Evolutionary conservation across 208 protist genomes (phyloP).

Genomic region (Sergeia podlipaevii): DNA sequence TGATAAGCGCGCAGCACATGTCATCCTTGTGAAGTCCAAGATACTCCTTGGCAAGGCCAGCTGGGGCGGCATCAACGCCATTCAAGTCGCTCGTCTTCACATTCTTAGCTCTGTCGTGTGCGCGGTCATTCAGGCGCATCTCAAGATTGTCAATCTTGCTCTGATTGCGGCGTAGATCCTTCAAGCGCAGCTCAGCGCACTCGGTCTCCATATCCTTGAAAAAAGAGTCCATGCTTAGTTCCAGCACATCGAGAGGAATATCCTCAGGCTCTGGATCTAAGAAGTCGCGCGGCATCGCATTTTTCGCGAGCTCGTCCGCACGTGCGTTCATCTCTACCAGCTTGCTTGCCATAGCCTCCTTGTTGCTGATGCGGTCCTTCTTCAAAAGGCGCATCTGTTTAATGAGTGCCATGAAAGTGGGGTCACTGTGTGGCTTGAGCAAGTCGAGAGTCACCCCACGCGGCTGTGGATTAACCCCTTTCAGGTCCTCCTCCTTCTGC

Average conservation of each 20-base stretch:
- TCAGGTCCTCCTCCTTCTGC: constrained; percentile 34
- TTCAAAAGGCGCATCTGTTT: constrained; percentile 48
- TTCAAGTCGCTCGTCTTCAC: constrained; percentile 15
- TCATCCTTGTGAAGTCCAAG: constrained; percentile 17
- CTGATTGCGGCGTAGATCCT: constrained; percentile 10
- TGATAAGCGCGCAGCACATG: constrained; percentile 11
- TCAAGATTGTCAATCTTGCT: constrained; percentile 8
- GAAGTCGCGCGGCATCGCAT: constrained; percentile 58
- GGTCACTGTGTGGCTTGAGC: constrained; percentile 58
- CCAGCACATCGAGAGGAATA: constrained; percentile 61
- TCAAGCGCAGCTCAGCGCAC: constrained; percentile 21
- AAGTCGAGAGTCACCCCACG: constrained; percentile 44
- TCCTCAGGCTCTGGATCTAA: constrained; percentile 72
- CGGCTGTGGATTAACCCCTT: constrained; percentile 34
- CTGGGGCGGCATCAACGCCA: constrained; percentile 4
- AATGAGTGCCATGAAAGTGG: constrained; percentile 31
- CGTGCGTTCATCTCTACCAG: constrained; percentile 41
- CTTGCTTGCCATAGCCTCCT: constrained; percentile 32
- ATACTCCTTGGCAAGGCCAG: constrained; percentile 13
- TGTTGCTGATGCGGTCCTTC: constrained; percentile 25
- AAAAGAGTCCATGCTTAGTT: constrained; percentile 54
- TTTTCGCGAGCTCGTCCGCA: constrained; percentile 59
- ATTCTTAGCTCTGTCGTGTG: constrained; percentile 18
- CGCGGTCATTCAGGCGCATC: constrained; percentile 18
- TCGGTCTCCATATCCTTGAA: constrained; percentile 58